A percentile compares a stretch with the other conserved stretches of the same genome.
phyloP scores from a whole-genome alignment of 352 stramenopile species.

The Globisporangium iwayamae region DNA sequence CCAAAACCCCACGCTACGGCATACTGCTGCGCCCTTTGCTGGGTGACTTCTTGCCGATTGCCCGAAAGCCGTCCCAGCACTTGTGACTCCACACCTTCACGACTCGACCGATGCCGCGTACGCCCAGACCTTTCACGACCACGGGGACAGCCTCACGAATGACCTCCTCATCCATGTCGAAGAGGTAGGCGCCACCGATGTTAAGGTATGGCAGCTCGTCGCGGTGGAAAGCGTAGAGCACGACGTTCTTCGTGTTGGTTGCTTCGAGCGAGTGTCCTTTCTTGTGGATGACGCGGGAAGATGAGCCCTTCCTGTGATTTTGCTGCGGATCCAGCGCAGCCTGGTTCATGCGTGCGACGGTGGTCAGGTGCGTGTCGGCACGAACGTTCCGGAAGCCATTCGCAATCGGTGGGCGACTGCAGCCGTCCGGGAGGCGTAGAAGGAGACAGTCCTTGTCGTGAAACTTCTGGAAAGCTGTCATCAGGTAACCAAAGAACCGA shows the following conservation, averaged over 20 bases:
- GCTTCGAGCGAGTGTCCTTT: constrained; percentile 13
- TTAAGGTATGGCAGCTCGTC: constrained; percentile 60
- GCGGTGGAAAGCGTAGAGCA: constrained; percentile 63
- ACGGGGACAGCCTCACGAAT: constrained; percentile 29
- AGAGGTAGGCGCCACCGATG: constrained; percentile 24
- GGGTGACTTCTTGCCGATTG: constrained; percentile 7
- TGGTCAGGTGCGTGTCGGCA: constrained; percentile 35
- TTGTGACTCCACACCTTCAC: constrained; percentile 18
- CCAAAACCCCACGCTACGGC: constrained; percentile 1
- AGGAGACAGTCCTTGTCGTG: constrained; percentile 56
- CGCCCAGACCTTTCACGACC: constrained; percentile 49
- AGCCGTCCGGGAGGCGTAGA: constrained; percentile 45
- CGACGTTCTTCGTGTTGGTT: constrained; percentile 22
- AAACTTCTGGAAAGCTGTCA: constrained; percentile 55
- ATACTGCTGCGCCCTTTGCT: constrained; percentile 13
- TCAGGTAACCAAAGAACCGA: not conserved
- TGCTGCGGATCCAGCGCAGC: constrained; percentile 19
- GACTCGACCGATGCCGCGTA: constrained; percentile 31
- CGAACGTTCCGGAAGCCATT: constrained; percentile 44
- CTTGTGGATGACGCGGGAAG: not conserved
- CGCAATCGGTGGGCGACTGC: constrained; percentile 32
- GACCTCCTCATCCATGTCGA: constrained; percentile 29
- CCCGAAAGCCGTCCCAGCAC: constrained; percentile 10
- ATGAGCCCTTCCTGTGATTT: constrained; percentile 5
- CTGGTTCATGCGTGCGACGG: constrained; percentile 33